phyloP scores from a whole-genome alignment of 192 early-diverging fungal species.

The Coemansia sp. region DNA sequence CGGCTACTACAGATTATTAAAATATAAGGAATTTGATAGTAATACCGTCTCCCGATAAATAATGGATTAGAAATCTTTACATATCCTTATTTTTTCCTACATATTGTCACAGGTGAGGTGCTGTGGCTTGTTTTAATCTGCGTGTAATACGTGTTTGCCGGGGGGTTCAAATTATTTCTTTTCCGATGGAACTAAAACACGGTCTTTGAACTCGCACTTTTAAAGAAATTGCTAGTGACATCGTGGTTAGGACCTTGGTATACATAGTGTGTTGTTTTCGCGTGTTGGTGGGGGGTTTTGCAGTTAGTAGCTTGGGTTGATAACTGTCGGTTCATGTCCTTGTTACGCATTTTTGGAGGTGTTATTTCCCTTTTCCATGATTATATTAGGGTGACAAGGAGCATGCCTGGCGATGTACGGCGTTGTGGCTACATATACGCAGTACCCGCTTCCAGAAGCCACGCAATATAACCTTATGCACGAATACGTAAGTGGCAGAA shows the following conservation, averaged over 20 bases:
- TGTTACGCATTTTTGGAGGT: not conserved
- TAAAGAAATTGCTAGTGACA: no score
- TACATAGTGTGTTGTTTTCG: no score
- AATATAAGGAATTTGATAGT: not conserved
- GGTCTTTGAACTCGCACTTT: no score
- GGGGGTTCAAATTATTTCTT: not conserved
- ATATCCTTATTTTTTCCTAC: not conserved
- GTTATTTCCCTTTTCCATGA: not conserved
- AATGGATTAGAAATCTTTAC: not conserved
- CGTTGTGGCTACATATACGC: not conserved
- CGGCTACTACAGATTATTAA: constrained; percentile 2
- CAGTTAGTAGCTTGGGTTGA: not conserved
- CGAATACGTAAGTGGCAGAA: not conserved
- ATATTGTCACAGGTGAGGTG: not conserved
- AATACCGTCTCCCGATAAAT: not conserved
- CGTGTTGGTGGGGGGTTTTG: no score
- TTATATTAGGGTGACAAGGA: not conserved
- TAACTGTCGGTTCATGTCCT: not conserved
- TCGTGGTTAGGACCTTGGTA: no score
- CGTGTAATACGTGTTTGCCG: not conserved
- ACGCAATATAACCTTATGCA: not conserved
- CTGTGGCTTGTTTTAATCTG: not conserved
- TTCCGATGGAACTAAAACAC: no score
- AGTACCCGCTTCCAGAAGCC: not conserved
- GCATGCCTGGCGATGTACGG: not conserved